phyloP scores from a whole-genome alignment of 441 rosid genomes.

The Dalechampia spathulata region DNA sequence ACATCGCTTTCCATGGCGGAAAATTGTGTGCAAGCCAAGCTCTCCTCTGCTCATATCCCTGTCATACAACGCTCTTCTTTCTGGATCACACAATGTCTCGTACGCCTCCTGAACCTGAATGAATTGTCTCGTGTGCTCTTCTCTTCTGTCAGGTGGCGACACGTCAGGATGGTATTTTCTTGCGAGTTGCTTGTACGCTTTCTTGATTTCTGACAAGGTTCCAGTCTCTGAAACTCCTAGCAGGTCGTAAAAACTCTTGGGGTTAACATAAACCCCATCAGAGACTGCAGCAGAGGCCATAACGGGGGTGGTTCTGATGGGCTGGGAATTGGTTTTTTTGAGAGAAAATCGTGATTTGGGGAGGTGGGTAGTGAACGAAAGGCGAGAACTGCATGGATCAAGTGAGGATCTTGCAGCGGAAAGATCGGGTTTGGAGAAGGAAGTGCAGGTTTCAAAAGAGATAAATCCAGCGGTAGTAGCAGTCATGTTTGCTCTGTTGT shows the following conservation, averaged over 20 bases:
- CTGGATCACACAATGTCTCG: conserved; percentile 75
- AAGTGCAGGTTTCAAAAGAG: neutral
- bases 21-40: conserved; percentile 37
- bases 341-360: neutral
- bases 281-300: conserved; percentile 9
- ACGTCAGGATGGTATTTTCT: conserved; percentile 85
- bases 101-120: conserved; percentile 84
- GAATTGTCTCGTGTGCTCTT: conserved; percentile 59
- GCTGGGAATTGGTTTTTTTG: conserved; percentile 1
- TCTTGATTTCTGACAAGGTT: conserved; percentile 57
- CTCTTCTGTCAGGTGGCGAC: conserved; percentile 60
- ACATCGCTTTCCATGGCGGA: conserved; percentile 44
- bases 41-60: conserved; percentile 54
- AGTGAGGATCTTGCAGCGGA: neutral
- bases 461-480: neutral
- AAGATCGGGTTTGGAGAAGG: neutral
- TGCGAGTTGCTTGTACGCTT: conserved; percentile 80
- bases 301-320: neutral
- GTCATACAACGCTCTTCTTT: conserved; percentile 55
- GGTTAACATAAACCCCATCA: neutral
- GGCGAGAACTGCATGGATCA: conserved; percentile 5
- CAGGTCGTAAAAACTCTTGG: conserved; percentile 54
- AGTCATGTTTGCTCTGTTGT: conserved; percentile 2
- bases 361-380: conserved; percentile 13
- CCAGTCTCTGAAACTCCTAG: conserved; percentile 63